These are phyloP conservation scores for Lasiosphaeria miniovina DNA, from an alignment of 495 filamentous ascomycete genomes.

Conservation along the genomic window DNA sequence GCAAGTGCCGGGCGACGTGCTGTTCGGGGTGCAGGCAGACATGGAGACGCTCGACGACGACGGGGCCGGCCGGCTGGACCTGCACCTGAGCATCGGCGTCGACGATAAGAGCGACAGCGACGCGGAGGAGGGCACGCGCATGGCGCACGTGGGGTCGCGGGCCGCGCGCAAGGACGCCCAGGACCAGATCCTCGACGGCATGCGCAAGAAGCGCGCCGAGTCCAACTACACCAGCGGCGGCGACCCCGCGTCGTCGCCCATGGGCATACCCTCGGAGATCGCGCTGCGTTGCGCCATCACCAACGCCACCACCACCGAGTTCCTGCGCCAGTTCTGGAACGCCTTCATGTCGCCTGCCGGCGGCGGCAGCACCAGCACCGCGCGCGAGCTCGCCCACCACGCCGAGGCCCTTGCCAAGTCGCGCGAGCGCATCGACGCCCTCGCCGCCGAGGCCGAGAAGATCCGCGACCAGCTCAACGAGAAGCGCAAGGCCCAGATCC, in stretches of 20 bases:
- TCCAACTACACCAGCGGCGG: conserved; percentile 36
- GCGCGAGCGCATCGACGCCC: conserved; percentile 74
- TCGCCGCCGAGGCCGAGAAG: conserved; percentile 74
- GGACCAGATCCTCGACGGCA: conserved; percentile 52
- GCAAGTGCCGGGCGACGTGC: conserved; percentile 65
- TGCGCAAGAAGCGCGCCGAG: conserved; percentile 52
- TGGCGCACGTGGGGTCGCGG: conserved; percentile 56
- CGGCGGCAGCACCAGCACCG: conserved; percentile 62
- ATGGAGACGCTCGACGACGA: conserved; percentile 51
- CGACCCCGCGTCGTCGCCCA: conserved; percentile 46
- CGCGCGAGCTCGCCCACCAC: conserved; percentile 69
- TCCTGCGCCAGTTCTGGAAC: conserved; percentile 93
- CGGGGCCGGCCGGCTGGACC: conserved; percentile 48
- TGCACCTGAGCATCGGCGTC: conserved; percentile 58
- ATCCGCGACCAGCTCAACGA: conserved; percentile 61
- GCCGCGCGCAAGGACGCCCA: conserved; percentile 52
- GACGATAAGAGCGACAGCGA: conserved; percentile 68
- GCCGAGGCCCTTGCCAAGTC: conserved; percentile 74
- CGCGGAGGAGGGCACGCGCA: conserved; percentile 52
- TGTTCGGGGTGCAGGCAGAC: conserved; percentile 61
- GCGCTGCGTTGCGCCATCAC: conserved; percentile 77
- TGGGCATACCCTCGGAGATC: conserved; percentile 60
- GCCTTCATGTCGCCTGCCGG: conserved; percentile 63
- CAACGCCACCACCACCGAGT: conserved; percentile 89
- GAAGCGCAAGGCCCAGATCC: conserved; percentile 64